Percentiles rank a stretch among this genome's conserved stretches.
phyloP scores from a whole-genome alignment of 2,329 filamentous ascomycete genomes.

The Ampelomyces quisqualis region DNA sequence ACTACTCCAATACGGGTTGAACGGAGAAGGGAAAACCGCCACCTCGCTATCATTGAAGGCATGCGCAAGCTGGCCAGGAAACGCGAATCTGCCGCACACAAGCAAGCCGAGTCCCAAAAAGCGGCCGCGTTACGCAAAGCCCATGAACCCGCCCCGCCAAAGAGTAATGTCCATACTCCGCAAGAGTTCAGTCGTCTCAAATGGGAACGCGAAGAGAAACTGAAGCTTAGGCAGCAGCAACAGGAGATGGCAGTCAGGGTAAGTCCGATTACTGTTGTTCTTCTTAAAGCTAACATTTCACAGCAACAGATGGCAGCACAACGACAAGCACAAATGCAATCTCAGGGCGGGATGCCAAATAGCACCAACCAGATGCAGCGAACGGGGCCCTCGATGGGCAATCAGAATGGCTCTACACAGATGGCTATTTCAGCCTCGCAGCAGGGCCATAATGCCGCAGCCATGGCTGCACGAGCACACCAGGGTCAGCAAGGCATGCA shows the following conservation, averaged over 20 bases:
- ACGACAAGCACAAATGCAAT: constrained; percentile 42
- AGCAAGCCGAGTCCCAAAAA: constrained; percentile 72
- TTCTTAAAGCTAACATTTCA: constrained; percentile 12
- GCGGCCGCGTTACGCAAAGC: constrained; percentile 80
- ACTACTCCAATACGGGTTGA: constrained; percentile 80
- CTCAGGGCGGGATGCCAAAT: constrained; percentile 43
- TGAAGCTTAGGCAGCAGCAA: constrained; percentile 56
- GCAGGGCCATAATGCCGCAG: constrained; percentile 32
- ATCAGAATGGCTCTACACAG: constrained; percentile 30
- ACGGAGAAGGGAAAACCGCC: constrained; percentile 79
- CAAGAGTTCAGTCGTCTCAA: constrained; percentile 88
- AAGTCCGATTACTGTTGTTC: constrained; percentile 14
- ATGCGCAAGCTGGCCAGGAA: constrained; percentile 97
- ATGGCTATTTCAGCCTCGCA: constrained; percentile 34
- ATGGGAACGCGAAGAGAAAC: constrained; percentile 77
- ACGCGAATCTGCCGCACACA: constrained; percentile 79
- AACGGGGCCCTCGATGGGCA: constrained; percentile 43
- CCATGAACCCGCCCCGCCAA: constrained; percentile 66
- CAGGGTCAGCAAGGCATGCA: constrained; percentile 48
- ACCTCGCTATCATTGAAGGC: constrained; percentile 84
- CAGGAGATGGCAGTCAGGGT: constrained; percentile 56
- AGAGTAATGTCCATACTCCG: constrained; percentile 68
- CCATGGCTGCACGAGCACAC: constrained; percentile 39
- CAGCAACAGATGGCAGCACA: constrained; percentile 42
- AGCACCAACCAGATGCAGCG: constrained; percentile 46